Evolutionary conservation across 108 stramenopile species (phyloP).

Genomic region (Cyclotella cryptica): DNA sequence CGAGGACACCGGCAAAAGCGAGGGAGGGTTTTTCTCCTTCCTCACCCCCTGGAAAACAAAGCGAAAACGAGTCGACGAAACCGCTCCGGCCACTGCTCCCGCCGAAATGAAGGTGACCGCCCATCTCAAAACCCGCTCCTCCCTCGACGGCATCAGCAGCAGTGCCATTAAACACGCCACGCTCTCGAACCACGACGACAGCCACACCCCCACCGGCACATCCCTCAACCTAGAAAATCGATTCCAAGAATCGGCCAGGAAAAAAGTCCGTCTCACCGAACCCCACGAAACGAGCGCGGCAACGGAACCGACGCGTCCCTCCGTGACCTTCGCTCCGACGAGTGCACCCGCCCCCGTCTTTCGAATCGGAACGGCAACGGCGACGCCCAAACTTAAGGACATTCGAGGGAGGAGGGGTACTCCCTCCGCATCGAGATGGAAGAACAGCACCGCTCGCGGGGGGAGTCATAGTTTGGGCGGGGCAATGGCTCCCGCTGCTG

Average conservation of each 20-base stretch:
- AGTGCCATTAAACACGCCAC: conserved; percentile 28
- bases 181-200: conserved; percentile 4
- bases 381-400: no score
- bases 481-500: background rate
- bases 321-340: no score
- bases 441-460: no score
- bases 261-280: no score
- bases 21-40: background rate
- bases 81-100: conserved; percentile 1
- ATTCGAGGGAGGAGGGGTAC: no score
- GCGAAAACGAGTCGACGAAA: conserved; percentile 1
- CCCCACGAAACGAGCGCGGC: no score
- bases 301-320: no score
- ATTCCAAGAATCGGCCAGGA: background rate
- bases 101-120: conserved; percentile 15
- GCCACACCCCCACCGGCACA: background rate
- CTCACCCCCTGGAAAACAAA: conserved; percentile 5
- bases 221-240: background rate
- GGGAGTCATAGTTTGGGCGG: background rate
- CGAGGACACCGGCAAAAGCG: background rate
- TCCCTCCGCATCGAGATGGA: no score
- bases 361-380: no score
- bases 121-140: conserved; percentile 11
- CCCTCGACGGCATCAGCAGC: conserved; percentile 36
- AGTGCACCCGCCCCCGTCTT: no score